A percentile compares a stretch with the other conserved stretches of the same genome.
These are phyloP conservation scores for Jackrogersella multiformis DNA, from an alignment of 495 filamentous ascomycete genomes.

Conservation along the genomic window DNA sequence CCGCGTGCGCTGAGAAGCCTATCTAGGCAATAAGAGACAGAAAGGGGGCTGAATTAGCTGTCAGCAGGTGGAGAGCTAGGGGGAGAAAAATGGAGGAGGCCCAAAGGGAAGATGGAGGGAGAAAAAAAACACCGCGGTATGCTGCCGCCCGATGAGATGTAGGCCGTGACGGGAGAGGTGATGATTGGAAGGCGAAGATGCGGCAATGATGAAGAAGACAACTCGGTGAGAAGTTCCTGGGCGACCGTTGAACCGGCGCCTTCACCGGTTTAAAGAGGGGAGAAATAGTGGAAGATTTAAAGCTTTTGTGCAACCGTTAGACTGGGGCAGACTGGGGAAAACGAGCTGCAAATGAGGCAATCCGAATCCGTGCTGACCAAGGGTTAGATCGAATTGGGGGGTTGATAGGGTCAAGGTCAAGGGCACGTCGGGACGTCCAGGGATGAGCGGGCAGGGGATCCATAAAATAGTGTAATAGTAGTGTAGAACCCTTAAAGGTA, in stretches of 20 bases:
- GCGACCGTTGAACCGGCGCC: slow-evolving; percentile 45
- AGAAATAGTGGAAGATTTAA: slow-evolving; percentile 40
- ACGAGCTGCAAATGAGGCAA: slow-evolving; percentile 37
- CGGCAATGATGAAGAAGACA: slow-evolving; percentile 41
- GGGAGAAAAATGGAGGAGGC: slow-evolving; percentile 41
- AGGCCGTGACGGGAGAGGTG: slow-evolving; percentile 38
- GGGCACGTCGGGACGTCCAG: slow-evolving; percentile 24
- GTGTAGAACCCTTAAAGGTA: no score
- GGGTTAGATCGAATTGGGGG: slow-evolving; percentile 7
- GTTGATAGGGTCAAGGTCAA: slow-evolving; percentile 28
- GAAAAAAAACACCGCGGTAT: slow-evolving; percentile 37
- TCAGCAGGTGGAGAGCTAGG: slow-evolving; percentile 43
- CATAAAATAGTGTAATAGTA: no score
- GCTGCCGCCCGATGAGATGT: slow-evolving; percentile 44
- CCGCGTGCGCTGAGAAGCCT: slow-evolving; percentile 22
- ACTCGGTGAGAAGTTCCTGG: slow-evolving; percentile 48
- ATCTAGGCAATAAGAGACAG: slow-evolving; percentile 38
- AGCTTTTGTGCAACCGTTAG: slow-evolving; percentile 38
- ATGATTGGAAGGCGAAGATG: slow-evolving; percentile 47
- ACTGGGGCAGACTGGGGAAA: slow-evolving; percentile 13
- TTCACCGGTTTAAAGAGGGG: slow-evolving; percentile 53
- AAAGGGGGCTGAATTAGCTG: slow-evolving; percentile 48
- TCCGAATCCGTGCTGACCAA: slow-evolving; percentile 40
- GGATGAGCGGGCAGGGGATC: slow-evolving; percentile 14
- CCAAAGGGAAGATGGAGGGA: slow-evolving; percentile 40